Base-by-base conservation (phyloP, 1,284 basidiomycete species). In the Stereum hirsutum region DNA sequence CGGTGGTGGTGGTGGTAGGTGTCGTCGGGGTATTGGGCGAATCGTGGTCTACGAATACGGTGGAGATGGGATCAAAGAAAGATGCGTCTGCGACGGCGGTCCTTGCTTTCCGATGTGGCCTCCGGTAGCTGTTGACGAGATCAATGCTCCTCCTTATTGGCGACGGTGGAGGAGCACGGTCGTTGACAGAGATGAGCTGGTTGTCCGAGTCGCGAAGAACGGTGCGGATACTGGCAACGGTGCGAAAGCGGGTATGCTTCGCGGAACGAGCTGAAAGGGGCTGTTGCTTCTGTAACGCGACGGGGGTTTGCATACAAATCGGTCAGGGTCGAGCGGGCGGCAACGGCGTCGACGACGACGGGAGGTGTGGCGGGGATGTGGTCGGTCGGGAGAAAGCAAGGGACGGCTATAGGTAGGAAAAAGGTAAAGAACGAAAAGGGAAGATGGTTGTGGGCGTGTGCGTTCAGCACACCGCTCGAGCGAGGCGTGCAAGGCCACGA, bases 11-110 rank as follows among this genome's bases (percentile, higher is more conserved):
- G n/a, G n/a, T n/a, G n/a, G n/a, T n/a, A n/a, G n/a, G n/a, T n/a
- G n/a, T n/a, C n/a, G n/a, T n/a, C n/a, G n/a, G n/a, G n/a, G n/a
- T n/a, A 30, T 30, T 8, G 28, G 28, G 28, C n/a, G n/a, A 10
- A 30, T 61, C 49, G 46, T 63, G 59, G 46, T 63, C 49, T 50
- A 53, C 62, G 51, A 57, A 66, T 64, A 70, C 61, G 55, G 50
- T 53, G 46, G 58, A 54, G 46, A 58, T 55, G 47, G 58, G 54
- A 43, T 60, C 59, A 51, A 68, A 65, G 58, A 64, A 62, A 45
- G 65, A 52, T 43, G 58, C 49, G 51, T 66, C 62, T 34, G 60
- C 56, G 41, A 67, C 54, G 51, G 54, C 61, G 5, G 61, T 56
- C 38, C 56, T 58, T 42, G 46, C 49, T 43, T 44, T 54, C 44